Percentiles rank a stretch among this genome's conserved stretches.
Conservation (phyloP, 1,284 basidiomycete genomes). For the Bjerkandera adusta region DNA sequence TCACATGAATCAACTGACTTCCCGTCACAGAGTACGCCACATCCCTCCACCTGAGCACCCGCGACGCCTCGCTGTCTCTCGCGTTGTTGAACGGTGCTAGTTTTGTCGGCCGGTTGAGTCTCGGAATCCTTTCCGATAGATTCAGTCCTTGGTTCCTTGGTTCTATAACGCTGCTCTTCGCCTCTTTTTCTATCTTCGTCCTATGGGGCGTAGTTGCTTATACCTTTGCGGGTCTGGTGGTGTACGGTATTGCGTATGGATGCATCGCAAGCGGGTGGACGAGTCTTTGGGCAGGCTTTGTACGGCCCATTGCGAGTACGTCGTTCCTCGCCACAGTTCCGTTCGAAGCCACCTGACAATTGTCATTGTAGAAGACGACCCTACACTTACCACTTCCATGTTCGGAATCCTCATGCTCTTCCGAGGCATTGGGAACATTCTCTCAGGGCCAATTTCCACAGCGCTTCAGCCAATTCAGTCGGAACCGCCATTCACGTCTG, state of each 20-base stretch:
- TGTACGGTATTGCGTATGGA: conserved; percentile 26
- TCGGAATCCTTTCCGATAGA: conserved; percentile 25
- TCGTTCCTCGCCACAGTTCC: neutral
- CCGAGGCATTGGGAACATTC: conserved; percentile 26
- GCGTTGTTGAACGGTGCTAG: conserved; percentile 24
- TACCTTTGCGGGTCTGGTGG: conserved; percentile 22
- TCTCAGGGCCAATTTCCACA: conserved; percentile 19
- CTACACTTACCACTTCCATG: conserved; percentile 23
- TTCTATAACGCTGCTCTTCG: conserved; percentile 15
- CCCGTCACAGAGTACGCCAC: conserved; percentile 20
- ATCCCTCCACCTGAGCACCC: conserved; percentile 17
- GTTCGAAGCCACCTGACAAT: too few relatives aligned
- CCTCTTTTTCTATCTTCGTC: conserved; percentile 24
- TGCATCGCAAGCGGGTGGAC: conserved; percentile 27
- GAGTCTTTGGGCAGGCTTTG: conserved; percentile 25
- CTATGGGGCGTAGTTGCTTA: conserved; percentile 28
- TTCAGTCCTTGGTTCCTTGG: conserved; percentile 26
- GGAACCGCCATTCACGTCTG: neutral
- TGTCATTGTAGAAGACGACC: conserved; percentile 25
- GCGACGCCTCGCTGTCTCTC: conserved; percentile 20
- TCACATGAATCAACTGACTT: neutral
- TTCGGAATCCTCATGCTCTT: conserved; percentile 29
- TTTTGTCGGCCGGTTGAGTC: conserved; percentile 22
- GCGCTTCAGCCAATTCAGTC: conserved; percentile 6
- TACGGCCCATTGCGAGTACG: conserved; percentile 22